Conservation (phyloP, 73 alveolate species). For the Tetrahymena malaccensis region DNA sequence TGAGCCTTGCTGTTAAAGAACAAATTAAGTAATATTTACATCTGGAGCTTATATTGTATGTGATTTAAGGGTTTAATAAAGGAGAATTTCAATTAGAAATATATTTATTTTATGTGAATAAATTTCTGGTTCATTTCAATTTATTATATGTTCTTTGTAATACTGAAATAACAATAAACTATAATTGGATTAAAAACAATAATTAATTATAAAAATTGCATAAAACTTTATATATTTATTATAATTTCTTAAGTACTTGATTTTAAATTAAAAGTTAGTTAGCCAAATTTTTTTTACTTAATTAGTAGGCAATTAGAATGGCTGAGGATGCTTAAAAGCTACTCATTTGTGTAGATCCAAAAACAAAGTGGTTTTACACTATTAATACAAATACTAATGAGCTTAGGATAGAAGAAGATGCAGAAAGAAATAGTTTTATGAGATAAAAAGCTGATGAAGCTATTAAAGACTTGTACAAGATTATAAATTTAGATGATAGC, state of each 20-base stretch:
- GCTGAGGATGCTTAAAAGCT: neutral
- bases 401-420: neutral
- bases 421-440: neutral
- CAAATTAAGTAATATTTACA: too few relatives aligned
- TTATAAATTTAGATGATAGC: neutral
- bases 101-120: neutral
- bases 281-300: neutral
- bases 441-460: constrained; percentile 4
- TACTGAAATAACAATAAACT: neutral
- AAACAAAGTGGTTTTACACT: neutral
- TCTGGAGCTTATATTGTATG: too few relatives aligned
- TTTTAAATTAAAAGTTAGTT: too few relatives aligned
- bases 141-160: too few relatives aligned
- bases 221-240: neutral
- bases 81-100: too few relatives aligned
- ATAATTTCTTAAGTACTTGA: neutral
- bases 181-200: neutral
- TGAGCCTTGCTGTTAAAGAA: too few relatives aligned
- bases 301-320: neutral
- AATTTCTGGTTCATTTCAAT: neutral
- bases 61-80: too few relatives aligned
- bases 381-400: neutral
- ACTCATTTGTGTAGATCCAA: constrained; percentile 1
- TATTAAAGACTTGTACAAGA: neutral
- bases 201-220: neutral